Base-by-base conservation (phyloP, 805 yeast species). In the Starmerella davenportii region DNA sequence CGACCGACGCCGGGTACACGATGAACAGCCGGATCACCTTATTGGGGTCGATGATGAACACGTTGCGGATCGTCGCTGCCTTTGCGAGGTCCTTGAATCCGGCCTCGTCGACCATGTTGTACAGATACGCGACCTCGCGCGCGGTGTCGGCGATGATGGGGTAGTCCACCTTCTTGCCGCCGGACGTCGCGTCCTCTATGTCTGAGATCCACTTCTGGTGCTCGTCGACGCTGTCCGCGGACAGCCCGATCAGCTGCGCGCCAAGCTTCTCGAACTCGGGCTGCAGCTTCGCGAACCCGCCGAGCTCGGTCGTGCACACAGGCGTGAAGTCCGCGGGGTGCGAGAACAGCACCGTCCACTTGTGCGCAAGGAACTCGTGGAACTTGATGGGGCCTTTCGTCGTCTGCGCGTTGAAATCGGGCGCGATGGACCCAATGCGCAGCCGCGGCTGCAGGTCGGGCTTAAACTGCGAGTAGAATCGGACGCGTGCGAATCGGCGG, bases 241-340 rank as follows among this genome's bases (percentile, higher is more conserved):
- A 80, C 49, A 84, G 66, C 49, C 95, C 95, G 60, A 84, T 74
- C 59, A 84, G 70, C 68, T 85, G 84, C 59, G 77, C 85, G 54
- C 72, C 72, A 66, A 95, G 77, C 64, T 78, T 69, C 58, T 78
- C 72, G 57, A 84, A 84, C 62, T 84, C 94, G 40, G 90, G 82
- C 65, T 82, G 82, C 62, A 85, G 74, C 56, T 76, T 71, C 50
- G 95, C 90, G 56, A 84, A 85, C 11, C 94, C 95, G 51, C 95
- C 94, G 57, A 84, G 70, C 68, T 84, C 95, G 42, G 95, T 84
- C 55, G 95, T 85, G 65, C 95, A 84, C 42, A 84, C 95, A 35
- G 95, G 95, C 17, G 95, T 84, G 70, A 80, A 85, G 60, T 85
- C 95, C 48, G 82, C 95, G 47, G 95, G 95, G 61, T 84, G 95